Evolutionary conservation across 2,329 filamentous ascomycete genomes (phyloP).

Genomic region (Calonectria crousiana): DNA sequence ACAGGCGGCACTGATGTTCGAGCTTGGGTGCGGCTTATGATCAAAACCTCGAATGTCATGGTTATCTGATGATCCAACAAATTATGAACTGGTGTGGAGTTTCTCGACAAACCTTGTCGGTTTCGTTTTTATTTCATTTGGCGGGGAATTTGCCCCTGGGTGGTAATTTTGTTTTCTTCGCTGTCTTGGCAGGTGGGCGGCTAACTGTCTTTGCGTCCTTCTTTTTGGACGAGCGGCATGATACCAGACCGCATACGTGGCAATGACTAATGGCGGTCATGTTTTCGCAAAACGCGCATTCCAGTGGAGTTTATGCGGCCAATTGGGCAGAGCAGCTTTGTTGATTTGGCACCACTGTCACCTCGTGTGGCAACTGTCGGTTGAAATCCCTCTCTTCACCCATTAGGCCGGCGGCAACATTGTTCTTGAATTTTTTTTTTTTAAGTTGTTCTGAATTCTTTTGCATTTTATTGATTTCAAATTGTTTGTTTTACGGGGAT

Average conservation of each 20-base stretch:
- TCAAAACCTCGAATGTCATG: not conserved
- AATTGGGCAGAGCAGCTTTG: not conserved
- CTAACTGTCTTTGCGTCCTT: slow-evolving; percentile 19
- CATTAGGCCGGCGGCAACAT: not conserved
- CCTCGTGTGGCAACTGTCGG: not conserved
- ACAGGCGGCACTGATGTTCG: not conserved
- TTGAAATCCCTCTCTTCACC: not conserved
- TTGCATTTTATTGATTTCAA: not conserved
- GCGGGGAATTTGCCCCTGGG: slow-evolving; percentile 9
- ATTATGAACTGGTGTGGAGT: not conserved
- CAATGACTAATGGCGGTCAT: slow-evolving; percentile 14
- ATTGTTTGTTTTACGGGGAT: not conserved
- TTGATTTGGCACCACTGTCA: not conserved
- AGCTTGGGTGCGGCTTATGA: not conserved
- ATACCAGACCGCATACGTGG: slow-evolving; percentile 15
- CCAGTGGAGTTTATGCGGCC: slow-evolving; percentile 9
- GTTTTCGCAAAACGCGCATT: slow-evolving; percentile 8
- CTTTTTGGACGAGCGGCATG: slow-evolving; percentile 14
- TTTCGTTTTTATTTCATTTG: not conserved
- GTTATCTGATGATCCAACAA: not conserved
- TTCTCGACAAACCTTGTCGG: not conserved
- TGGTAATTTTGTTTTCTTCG: slow-evolving; percentile 1
- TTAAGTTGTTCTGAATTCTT: not conserved
- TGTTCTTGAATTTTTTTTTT: not conserved
- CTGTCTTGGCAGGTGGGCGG: slow-evolving; percentile 9